These are phyloP conservation scores for Mycena citricolor DNA, from an alignment of 1,284 basidiomycete species.

Conservation along the genomic window DNA sequence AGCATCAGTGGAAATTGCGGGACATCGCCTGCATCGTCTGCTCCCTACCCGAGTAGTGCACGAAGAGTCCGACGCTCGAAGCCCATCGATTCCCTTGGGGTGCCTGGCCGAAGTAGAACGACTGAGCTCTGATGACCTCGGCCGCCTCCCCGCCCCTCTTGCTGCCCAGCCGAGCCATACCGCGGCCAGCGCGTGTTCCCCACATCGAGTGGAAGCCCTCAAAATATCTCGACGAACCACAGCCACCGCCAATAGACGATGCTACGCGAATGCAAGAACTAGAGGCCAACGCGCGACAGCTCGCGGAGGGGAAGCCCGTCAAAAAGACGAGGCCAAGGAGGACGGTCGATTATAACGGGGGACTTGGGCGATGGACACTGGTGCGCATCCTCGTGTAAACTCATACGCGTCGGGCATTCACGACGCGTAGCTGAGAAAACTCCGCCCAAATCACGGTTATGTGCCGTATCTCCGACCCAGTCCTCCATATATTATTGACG, in stretches of 20 bases:
- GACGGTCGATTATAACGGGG: conserved; percentile 93
- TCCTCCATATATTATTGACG: conserved; percentile 82
- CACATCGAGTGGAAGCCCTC: conserved; percentile 57
- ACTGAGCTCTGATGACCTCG: too few species aligned
- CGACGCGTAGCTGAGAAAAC: conserved; percentile 60
- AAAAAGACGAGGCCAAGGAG: conserved; percentile 90
- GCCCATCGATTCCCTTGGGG: too few species aligned
- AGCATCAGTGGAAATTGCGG: too few species aligned
- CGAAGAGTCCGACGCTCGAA: too few species aligned
- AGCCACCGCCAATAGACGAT: conserved; percentile 78
- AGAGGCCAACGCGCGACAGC: conserved; percentile 70
- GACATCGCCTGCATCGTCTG: too few species aligned
- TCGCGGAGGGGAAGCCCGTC: conserved; percentile 72
- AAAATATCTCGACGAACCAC: conserved; percentile 47
- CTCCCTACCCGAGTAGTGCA: too few species aligned
- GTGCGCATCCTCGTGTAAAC: conserved; percentile 47
- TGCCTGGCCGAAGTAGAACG: too few species aligned
- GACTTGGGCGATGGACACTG: conserved; percentile 79
- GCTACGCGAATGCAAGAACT: conserved; percentile 65
- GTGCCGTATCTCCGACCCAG: conserved; percentile 78
- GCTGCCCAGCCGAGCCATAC: conserved; percentile 40
- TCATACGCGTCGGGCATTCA: conserved; percentile 8
- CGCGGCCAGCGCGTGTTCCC: conserved; percentile 33
- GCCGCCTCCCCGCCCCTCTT: conserved; percentile 45
- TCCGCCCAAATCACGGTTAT: conserved; percentile 72